Evolutionary conservation across 495 filamentous ascomycete species (phyloP), one percentile per base, ranked within the genome.

Genomic region (Hyphodiscus hymeniophilus): DNA sequence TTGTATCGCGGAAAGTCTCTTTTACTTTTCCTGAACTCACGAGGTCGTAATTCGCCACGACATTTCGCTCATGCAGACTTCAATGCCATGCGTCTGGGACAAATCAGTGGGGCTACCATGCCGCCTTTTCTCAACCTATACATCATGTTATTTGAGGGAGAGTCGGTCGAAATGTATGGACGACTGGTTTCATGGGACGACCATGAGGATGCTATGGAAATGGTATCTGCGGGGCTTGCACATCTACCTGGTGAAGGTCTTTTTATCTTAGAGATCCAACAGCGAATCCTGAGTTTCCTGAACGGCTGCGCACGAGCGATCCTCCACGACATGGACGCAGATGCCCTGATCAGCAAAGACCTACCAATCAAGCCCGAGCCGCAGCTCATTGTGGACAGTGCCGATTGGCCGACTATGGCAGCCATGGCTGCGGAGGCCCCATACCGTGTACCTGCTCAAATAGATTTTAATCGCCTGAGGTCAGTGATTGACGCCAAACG

Each of bases 11-110:
- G 66, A 0, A 70, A 64, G 36, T 45, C 59, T 0, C 44, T 81
- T 7, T 60, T 66, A 0, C 54, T 80, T 16, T 60, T 81, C 3
- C 52, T 83, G 1, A 70, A 76, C 24, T 41, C 72, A 0, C 62
- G 78, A 2, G 69, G 59, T 12, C 67, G 73, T 3, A 45, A 75
- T 51, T 51, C 48, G 0, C 74, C 75, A 0, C 52, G 58, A 31
- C 16, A 47, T 3, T 75, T 75, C 57, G 61, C 58, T 7, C 38
- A 30, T 7, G 57, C 58, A 0, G 69, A 75, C 31, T 38, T 56
- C 23, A 56, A 61, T 0, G 45, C 62, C 11, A 48, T 48, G 1
- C 60, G 54, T 33, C 21, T 72, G 18, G 68, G 68, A 4, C 20
- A 20, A 8, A 45, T 50, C 1, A 50, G 47, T 13, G 23, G 52